Base-by-base conservation (phyloP, 83 land plant species). In the Isoetes engelmannii region DNA sequence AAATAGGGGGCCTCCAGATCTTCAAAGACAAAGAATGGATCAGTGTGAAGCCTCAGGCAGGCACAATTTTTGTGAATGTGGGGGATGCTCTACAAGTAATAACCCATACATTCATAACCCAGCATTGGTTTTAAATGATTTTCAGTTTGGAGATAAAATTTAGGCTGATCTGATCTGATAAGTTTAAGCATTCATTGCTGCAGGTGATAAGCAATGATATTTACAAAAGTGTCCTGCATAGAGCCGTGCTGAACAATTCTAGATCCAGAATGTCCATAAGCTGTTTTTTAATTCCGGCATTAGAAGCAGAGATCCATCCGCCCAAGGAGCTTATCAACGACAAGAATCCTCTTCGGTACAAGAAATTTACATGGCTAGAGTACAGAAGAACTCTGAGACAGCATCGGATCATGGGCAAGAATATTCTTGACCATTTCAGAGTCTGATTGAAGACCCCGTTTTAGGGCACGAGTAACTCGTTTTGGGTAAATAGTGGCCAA, bases 71-170 rank as follows among this genome's bases (percentile, higher is more conserved):
- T 19, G 75, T 85, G 59, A 82, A 85, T 74, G 83, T 90, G 51
- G 95, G 95, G n/a, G 95, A 90, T 67, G 84, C 90, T 0, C 88
- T 89, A 78, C 81, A 72, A 88, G 94, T 87, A 84, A 50, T 5
- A 20, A 7, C 45, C 15, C 4, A 28, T 28, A 28, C 0, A 28
- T 28, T 28, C 37, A 28, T 28, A 28, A 28, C 37, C 37, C 37
- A 28, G 37, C 37, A 28, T 28, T 28, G 37, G 37, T 28, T 28
- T 28, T 0, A 28, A 28, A 28, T 28, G 37, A 28, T 28, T 28
- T 28, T 28, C 37, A 28, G 37, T 28, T 28, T 28, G 37, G 37
- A 47, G 58, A 0, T 47, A 19, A 6, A 51, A 15, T 53, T 1
- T 2, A 15, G 55, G 15, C 15, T 53, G 55, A 12, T 53, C 55